Base-by-base conservation (phyloP, 305 asterid genomes). In the Salvia sclarea region DNA sequence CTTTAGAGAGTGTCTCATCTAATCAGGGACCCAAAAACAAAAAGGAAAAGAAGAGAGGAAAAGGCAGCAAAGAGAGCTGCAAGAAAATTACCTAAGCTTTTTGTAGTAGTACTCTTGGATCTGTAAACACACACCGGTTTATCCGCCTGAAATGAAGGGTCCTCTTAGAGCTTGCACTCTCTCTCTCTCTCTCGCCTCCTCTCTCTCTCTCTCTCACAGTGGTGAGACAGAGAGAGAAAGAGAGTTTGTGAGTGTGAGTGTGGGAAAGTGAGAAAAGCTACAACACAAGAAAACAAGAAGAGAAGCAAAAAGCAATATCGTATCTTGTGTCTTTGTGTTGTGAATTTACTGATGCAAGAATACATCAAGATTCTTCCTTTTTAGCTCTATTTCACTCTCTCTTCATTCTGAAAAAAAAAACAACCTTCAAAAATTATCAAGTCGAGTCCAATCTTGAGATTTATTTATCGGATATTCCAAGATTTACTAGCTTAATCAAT, bases 61-160 rank as follows among this genome's bases (percentile, higher is more conserved):
- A n/a, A 30, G 24, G 60, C 8, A 58, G 18, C 11, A 58, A 47
- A 59, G n/a, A n/a, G 69, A 37, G 62, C 17, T 41, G 56, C 63
- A 33, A 75, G 8, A 81, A 71, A 3, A 68, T 72, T 40, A 78
- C 79, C 82, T 20, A 55, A 54, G 75, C 74, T 66, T 69, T 59
- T 61, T 69, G 6, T 35, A 38, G 67, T 44, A 70, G 60, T 64
- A 70, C 64, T 64, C 76, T 75, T 73, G 81, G 82, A 76, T 80
- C 84, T 76, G 61, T 65, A 79, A 73, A 70, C 62, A 59, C 77
- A 62, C 73, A 58, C 75, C 78, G 77, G 69, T 60, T 79, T 58
- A 79, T 75, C 76, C 81, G 81, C 84, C 84, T 70, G 74, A 70
- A 73, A 75, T 73, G 77, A 78, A 73, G 75, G 81, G 81, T 58